Evolutionary conservation across 208 protist genomes (phyloP), one percentile per base, ranked within the genome.

Genomic region (Jaenimonas drosophilae): DNA sequence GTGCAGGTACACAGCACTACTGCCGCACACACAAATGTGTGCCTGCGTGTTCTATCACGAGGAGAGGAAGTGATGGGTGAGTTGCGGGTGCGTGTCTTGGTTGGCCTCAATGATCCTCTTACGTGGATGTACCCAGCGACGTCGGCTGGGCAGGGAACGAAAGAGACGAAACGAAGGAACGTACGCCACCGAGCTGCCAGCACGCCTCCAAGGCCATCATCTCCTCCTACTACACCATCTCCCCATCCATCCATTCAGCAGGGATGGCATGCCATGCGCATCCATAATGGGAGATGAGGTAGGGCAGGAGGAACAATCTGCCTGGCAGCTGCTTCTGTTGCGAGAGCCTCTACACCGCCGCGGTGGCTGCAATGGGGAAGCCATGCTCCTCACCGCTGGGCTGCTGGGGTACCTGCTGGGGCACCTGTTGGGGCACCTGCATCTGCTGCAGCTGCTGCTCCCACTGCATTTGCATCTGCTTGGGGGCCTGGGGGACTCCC

Each of bases 321-420:
- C n/a, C n/a, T n/a, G n/a, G n/a, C n/a, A n/a, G 41, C 20, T 34
- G 25, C 27, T 51, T 19, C 54, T 60, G 51, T 5, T 7, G 12
- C 23, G 5, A n/a, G 23, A 4, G 2, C 0, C 14, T n/a, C 23
- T 52, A n/a, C n/a, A n/a, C n/a, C n/a, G 26, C 19, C 30, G 40
- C 59, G 39, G 39, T 34, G 30, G 42, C 32, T 30, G 32, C 33
- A 49, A 43, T 26, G 46, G 46, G 50, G 37, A 39, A 14, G 41
- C 16, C 2, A 16, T 5, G 7, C 16, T 12, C 3, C 11, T 20
- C 37, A 43, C 23, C n/a, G 21, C 28, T n/a, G 14, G n/a, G n/a
- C 12, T 36, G 9, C 11, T 14, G 5, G 9, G 9, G 14, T 14
- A 45, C 14, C 14, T 3, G 9, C 29, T 49, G 36, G 41, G 36